Percentiles rank a stretch among this genome's conserved stretches.
Conservation (phyloP, 768 basidiomycete species). For the Calocybe gangraenosa region DNA sequence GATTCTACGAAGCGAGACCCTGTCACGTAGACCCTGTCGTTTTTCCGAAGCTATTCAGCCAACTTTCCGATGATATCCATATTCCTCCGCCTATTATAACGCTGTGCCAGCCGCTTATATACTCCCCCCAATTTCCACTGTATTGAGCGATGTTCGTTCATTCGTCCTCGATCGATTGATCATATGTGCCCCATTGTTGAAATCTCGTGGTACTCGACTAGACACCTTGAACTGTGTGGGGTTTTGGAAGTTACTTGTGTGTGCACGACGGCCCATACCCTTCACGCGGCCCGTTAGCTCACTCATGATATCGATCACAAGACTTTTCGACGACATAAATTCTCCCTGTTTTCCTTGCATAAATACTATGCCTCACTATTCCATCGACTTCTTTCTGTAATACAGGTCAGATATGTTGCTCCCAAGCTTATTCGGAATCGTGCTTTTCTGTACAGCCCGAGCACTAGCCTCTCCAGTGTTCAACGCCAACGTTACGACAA, state of each 20-base stretch:
- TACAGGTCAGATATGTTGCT: neutral
- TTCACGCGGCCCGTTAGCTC: slow-evolving; percentile 6
- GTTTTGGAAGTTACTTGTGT: neutral
- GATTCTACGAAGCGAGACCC: too few relatives aligned
- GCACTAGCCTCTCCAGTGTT: slow-evolving; percentile 5
- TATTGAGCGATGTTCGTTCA: neutral
- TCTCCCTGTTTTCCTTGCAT: slow-evolving; percentile 1
- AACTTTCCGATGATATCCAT: slow-evolving; percentile 1
- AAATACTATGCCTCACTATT: neutral
- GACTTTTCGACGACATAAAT: neutral
- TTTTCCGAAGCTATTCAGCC: neutral
- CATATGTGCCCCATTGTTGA: neutral
- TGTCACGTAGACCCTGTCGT: neutral
- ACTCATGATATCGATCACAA: slow-evolving; percentile 8
- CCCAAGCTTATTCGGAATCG: neutral
- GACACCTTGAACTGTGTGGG: neutral
- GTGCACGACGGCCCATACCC: neutral
- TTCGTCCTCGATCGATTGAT: neutral
- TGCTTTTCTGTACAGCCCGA: slow-evolving; percentile 1
- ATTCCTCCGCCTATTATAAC: neutral
- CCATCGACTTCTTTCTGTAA: neutral
- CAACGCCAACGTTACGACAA: slow-evolving; percentile 16
- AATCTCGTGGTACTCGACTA: neutral
- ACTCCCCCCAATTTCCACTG: too few relatives aligned
- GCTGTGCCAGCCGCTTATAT: neutral